Conservation (phyloP, 192 early-diverging fungal genomes). For the Coemansia aciculifera region DNA sequence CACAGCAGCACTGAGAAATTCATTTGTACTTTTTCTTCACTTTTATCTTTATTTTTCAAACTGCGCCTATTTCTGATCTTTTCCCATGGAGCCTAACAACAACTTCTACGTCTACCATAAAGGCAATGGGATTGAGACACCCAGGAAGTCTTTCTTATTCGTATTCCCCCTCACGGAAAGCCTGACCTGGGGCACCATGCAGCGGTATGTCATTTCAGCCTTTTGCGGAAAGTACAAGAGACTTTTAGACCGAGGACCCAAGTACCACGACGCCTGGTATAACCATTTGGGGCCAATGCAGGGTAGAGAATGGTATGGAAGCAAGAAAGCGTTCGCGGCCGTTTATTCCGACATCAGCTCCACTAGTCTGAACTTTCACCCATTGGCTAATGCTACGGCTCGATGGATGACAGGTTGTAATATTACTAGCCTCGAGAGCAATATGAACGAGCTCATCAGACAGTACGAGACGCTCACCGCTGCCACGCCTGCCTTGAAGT, state of each 20-base stretch:
- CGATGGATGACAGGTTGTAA: background rate
- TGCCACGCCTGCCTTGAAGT: background rate
- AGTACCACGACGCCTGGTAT: background rate
- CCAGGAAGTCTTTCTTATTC: background rate
- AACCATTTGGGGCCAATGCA: background rate
- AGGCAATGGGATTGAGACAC: background rate
- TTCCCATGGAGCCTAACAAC: background rate
- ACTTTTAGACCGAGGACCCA: background rate
- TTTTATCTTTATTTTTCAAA: background rate
- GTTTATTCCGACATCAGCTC: background rate
- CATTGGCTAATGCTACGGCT: background rate
- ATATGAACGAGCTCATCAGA: background rate
- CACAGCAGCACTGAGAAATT: background rate
- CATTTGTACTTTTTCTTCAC: background rate
- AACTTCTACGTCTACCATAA: background rate
- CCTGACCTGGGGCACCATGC: background rate
- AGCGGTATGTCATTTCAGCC: background rate
- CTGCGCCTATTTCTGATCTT: background rate
- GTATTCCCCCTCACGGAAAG: background rate
- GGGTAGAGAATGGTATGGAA: no score
- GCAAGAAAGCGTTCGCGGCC: background rate
- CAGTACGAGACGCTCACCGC: background rate
- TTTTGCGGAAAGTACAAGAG: background rate
- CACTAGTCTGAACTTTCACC: background rate
- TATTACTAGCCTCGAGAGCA: background rate